These are phyloP conservation scores for Scytalidium sp. DNA, from an alignment of 2,329 filamentous ascomycete genomes.

Conservation along the genomic window DNA sequence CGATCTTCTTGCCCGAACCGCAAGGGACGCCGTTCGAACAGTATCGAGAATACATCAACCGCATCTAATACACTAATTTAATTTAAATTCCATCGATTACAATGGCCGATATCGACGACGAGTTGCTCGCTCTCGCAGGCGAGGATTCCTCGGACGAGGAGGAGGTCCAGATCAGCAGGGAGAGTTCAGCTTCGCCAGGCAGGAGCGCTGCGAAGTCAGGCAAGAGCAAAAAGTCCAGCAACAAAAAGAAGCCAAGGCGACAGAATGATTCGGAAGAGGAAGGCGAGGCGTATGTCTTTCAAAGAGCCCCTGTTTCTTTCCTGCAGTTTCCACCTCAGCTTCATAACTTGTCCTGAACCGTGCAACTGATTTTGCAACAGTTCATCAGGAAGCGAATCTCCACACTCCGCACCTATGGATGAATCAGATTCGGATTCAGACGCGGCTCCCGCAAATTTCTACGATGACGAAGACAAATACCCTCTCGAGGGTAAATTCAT, in stretches of 20 bases:
- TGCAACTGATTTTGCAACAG: conserved; percentile 38
- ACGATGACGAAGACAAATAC: conserved; percentile 65
- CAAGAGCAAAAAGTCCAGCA: conserved; percentile 44
- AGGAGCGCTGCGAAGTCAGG: conserved; percentile 32
- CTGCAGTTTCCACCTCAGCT: conserved; percentile 1
- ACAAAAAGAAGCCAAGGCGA: conserved; percentile 39
- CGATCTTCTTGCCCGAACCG: background rate
- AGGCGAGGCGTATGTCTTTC: conserved; percentile 72
- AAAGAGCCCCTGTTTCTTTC: conserved; percentile 11
- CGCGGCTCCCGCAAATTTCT: conserved; percentile 40
- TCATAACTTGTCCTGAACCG: conserved; percentile 7
- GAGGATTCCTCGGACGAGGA: conserved; percentile 62
- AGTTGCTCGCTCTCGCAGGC: conserved; percentile 88
- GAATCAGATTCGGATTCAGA: conserved; percentile 81
- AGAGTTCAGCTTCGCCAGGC: conserved; percentile 52
- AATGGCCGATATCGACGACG: conserved; percentile 91
- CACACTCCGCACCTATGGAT: conserved; percentile 84
- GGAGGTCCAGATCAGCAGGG: conserved; percentile 46
- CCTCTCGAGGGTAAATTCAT: conserved; percentile 86
- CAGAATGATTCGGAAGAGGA: conserved; percentile 71
- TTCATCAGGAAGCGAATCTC: conserved; percentile 66
- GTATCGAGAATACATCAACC: background rate
- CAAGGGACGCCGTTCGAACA: background rate
- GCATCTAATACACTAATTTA: background rate
- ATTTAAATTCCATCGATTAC: conserved; percentile 20